These are phyloP conservation scores for Solanum rostratum DNA, from an alignment of 257 asterid genomes.

Conservation along the genomic window DNA sequence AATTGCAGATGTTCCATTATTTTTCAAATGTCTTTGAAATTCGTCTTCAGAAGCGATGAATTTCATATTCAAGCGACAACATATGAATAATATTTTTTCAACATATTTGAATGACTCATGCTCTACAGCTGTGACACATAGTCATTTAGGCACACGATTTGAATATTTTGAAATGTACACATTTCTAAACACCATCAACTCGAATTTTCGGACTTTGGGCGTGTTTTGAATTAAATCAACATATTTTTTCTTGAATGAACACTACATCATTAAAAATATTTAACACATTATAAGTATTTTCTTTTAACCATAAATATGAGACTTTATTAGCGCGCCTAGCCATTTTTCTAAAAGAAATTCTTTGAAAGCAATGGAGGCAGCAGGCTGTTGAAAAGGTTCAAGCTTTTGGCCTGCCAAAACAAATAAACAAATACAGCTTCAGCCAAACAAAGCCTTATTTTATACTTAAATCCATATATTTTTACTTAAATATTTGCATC, in stretches of 20 bases:
- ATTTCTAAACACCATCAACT: neutral
- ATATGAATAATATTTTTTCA: too few relatives aligned
- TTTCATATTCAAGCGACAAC: too few relatives aligned
- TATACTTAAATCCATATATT: neutral
- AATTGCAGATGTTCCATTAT: neutral
- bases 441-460: neutral
- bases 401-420: constrained; percentile 20
- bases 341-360: neutral
- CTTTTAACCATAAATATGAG: too few relatives aligned
- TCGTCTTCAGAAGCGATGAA: neutral
- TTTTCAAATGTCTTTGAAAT: neutral
- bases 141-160: neutral
- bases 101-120: neutral
- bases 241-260: neutral
- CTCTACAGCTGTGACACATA: neutral
- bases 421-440: neutral
- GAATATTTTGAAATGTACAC: neutral
- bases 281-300: too few relatives aligned
- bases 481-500: neutral
- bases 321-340: neutral
- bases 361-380: neutral
- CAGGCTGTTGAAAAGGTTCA: constrained; percentile 11
- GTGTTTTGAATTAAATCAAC: neutral
- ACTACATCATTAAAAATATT: neutral
- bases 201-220: neutral